A percentile compares a stretch with the other conserved stretches of the same genome.
phyloP scores from a whole-genome alignment of 805 yeast genomes.

The Candida caryicola region DNA sequence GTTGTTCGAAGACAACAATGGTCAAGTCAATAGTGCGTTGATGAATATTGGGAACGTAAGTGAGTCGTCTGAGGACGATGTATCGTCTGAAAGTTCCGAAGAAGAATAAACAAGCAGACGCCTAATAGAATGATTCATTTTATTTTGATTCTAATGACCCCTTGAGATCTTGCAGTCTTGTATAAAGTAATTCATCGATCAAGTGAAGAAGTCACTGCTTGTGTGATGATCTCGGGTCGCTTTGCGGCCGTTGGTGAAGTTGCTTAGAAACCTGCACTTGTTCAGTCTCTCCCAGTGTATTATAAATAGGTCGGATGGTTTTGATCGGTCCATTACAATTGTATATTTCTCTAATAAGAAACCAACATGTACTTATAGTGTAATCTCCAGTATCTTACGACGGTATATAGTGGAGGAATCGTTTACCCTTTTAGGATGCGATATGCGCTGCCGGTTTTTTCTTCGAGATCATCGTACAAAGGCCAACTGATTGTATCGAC shows the following conservation, averaged over 20 bases:
- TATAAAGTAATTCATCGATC: neutral
- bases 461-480: too few species aligned
- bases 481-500: too few species aligned
- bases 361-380: constrained; percentile 3
- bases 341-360: neutral
- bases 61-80: constrained; percentile 53
- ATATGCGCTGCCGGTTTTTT: too few species aligned
- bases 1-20: constrained; percentile 37
- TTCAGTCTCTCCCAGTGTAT: neutral
- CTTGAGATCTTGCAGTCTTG: neutral
- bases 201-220: too few species aligned
- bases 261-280: too few species aligned
- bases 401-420: too few species aligned
- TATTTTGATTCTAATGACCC: neutral
- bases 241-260: too few species aligned
- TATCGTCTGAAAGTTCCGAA: constrained; percentile 60
- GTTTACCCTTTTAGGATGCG: too few species aligned
- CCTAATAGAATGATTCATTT: too few species aligned
- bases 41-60: constrained; percentile 33
- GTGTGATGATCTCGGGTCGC: too few species aligned
- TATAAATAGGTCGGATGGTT: neutral
- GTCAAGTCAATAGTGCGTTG: constrained; percentile 15
- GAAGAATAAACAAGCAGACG: constrained; percentile 51
- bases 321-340: neutral
- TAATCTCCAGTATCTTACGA: too few species aligned